A percentile compares a stretch with the other conserved stretches of the same genome.
Conservation (phyloP, 345 rosid species). For the Acer yangbiense region DNA sequence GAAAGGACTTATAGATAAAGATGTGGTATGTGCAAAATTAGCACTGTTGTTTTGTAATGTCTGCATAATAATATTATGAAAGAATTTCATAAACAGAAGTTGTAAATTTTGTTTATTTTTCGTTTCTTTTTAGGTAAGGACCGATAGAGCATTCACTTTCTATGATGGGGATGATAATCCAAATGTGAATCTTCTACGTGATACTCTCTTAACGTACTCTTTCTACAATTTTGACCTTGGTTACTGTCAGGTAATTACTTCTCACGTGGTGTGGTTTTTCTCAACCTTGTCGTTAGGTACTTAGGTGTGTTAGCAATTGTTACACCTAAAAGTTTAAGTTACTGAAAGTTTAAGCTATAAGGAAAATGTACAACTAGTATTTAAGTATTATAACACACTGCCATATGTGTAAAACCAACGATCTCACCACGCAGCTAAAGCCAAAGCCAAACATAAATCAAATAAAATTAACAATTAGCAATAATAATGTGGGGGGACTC, state of each 20-base stretch:
- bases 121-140: slow-evolving; percentile 74
- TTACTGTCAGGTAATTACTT: slow-evolving; percentile 86
- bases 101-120: not conserved
- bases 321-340: not conserved
- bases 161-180: slow-evolving; percentile 93
- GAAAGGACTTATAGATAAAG: slow-evolving; percentile 90
- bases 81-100: not conserved
- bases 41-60: not conserved
- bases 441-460: too few species aligned
- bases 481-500: not conserved
- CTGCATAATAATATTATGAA: slow-evolving; percentile 1
- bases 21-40: slow-evolving; percentile 68
- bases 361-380: not conserved
- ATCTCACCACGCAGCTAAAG: too few species aligned
- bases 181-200: slow-evolving; percentile 74
- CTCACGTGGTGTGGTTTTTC: slow-evolving; percentile 9
- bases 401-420: too few species aligned
- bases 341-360: not conserved
- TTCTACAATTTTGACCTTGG: slow-evolving; percentile 98
- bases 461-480: not conserved
- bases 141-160: slow-evolving; percentile 77
- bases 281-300: not conserved
- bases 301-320: not conserved
- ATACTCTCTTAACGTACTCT: slow-evolving; percentile 86
- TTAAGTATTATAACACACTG: not conserved